Conservation (phyloP, 345 rosid genomes). For the Cardiospermum halicacabum region DNA sequence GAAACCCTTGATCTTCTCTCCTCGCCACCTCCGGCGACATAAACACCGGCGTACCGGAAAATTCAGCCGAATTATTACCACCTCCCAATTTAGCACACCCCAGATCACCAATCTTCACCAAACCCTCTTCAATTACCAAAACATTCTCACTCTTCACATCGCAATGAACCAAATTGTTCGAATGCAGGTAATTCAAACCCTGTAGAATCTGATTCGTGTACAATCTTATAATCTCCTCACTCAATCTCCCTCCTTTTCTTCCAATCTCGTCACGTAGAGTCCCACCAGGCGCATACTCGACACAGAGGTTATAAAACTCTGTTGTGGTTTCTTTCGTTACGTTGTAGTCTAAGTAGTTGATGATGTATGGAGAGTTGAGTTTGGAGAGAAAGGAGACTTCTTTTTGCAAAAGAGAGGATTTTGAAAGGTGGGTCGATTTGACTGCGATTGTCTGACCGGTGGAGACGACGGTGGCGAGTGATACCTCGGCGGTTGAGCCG, state of each 20-base stretch:
- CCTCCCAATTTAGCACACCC: slow-evolving; percentile 58
- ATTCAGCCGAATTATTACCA: slow-evolving; percentile 14
- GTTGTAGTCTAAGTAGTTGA: slow-evolving; percentile 53
- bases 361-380: slow-evolving; percentile 54
- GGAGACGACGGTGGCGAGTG: slow-evolving; percentile 40
- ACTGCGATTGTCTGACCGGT: slow-evolving; percentile 61
- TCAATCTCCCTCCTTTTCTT: slow-evolving; percentile 48
- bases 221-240: slow-evolving; percentile 44
- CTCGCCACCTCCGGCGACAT: slow-evolving; percentile 96
- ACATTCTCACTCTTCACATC: slow-evolving; percentile 80
- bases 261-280: slow-evolving; percentile 56
- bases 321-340: slow-evolving; percentile 28
- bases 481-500: slow-evolving; percentile 83
- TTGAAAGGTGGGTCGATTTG: slow-evolving; percentile 56
- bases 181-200: slow-evolving; percentile 62
- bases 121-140: slow-evolving; percentile 46
- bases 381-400: slow-evolving; percentile 52
- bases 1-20: slow-evolving; percentile 72
- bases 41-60: slow-evolving; percentile 88
- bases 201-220: slow-evolving; percentile 38
- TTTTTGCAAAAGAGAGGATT: slow-evolving; percentile 43
- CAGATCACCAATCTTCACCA: slow-evolving; percentile 68
- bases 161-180: slow-evolving; percentile 58
- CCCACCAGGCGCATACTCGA: slow-evolving; percentile 71
- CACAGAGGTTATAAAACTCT: slow-evolving; percentile 46